A percentile compares a stretch with the other conserved stretches of the same genome.
These are phyloP conservation scores for Sarocladiaceae sp. DNA, from an alignment of 2,329 filamentous ascomycete species.

Conservation along the genomic window DNA sequence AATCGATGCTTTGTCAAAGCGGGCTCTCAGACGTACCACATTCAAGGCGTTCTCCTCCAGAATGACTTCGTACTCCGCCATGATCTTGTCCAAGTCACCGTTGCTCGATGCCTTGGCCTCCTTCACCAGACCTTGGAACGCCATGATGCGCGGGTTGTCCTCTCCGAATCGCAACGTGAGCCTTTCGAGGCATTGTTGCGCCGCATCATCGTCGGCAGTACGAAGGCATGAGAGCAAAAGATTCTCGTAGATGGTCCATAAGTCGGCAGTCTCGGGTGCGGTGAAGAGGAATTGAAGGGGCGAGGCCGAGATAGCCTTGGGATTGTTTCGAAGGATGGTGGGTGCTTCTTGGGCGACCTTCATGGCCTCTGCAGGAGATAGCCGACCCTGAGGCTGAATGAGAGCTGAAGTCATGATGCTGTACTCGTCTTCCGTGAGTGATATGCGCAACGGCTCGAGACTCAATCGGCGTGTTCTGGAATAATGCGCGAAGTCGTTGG, in stretches of 20 bases:
- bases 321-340: constrained; percentile 45
- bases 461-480: background rate
- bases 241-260: constrained; percentile 84
- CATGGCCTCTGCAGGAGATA: constrained; percentile 49
- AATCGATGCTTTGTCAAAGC: background rate
- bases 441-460: background rate
- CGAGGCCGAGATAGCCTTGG: constrained; percentile 49
- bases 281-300: constrained; percentile 47
- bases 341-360: constrained; percentile 57
- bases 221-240: constrained; percentile 77
- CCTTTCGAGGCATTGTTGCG: constrained; percentile 66
- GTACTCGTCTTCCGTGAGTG: background rate
- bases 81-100: constrained; percentile 58
- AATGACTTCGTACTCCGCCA: constrained; percentile 72
- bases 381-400: constrained; percentile 49
- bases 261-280: constrained; percentile 64
- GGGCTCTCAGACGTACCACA: constrained; percentile 51
- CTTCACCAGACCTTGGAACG: constrained; percentile 72
- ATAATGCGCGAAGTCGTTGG: background rate
- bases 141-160: constrained; percentile 80
- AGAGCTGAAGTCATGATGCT: constrained; percentile 44
- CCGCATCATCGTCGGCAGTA: constrained; percentile 74
- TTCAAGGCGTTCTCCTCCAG: constrained; percentile 70
- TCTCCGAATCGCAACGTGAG: constrained; percentile 75
- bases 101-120: constrained; percentile 71